phyloP scores from a whole-genome alignment of 768 basidiomycete species.

The Suillus bovinus region DNA sequence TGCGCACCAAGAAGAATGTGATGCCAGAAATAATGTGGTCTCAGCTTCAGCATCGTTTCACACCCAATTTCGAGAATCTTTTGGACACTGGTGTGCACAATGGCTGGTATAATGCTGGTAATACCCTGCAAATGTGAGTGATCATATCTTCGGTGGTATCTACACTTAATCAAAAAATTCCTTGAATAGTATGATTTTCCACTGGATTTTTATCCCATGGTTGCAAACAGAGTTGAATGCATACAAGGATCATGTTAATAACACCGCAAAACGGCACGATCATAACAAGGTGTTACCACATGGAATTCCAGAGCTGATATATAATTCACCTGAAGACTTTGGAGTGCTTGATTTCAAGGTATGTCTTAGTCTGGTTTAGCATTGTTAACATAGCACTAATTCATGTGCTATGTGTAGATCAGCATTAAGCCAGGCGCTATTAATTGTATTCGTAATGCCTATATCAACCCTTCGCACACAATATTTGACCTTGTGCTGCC shows the following conservation, averaged over 20 bases:
- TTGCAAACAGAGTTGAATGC: background rate
- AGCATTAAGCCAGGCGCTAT: conserved; percentile 16
- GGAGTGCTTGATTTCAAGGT: background rate
- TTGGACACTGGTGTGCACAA: background rate
- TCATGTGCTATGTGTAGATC: conserved; percentile 15
- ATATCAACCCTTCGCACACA: conserved; percentile 23
- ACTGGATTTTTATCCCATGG: background rate
- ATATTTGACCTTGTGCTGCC: no score
- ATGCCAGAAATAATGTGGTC: background rate
- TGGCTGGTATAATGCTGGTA: background rate
- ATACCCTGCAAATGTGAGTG: background rate
- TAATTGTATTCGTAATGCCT: conserved; percentile 22
- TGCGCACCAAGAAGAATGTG: background rate
- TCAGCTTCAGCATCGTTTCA: background rate
- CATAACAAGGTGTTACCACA: background rate
- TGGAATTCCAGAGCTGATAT: background rate
- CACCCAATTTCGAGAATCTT: background rate
- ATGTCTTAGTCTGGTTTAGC: background rate
- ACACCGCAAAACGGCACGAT: background rate
- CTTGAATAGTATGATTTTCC: background rate
- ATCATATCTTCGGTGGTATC: background rate
- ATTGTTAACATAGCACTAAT: background rate
- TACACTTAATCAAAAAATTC: background rate
- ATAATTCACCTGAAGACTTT: background rate
- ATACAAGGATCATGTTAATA: background rate